These are phyloP conservation scores for Russula olivacea DNA, from an alignment of 768 basidiomycete species.

Conservation along the genomic window DNA sequence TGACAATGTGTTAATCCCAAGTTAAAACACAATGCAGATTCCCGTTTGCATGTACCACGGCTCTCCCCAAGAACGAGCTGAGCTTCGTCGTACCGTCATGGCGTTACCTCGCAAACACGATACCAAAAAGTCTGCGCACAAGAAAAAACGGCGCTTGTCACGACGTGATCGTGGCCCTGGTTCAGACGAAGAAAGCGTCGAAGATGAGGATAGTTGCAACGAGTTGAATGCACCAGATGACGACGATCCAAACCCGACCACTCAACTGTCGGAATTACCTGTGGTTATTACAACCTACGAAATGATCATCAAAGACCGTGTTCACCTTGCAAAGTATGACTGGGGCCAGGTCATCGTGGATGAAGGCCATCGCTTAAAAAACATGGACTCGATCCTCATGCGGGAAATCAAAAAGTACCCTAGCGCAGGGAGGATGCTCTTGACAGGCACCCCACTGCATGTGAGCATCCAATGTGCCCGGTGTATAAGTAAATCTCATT, in stretches of 20 bases:
- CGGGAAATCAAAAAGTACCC: constrained; percentile 83
- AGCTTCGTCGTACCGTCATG: constrained; percentile 44
- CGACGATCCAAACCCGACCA: constrained; percentile 28
- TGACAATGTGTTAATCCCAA: not conserved
- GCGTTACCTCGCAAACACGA: not conserved
- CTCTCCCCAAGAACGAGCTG: constrained; percentile 69
- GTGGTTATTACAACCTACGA: constrained; percentile 91
- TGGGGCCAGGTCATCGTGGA: constrained; percentile 96
- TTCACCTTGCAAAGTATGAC: constrained; percentile 55
- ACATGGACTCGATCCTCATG: constrained; percentile 86
- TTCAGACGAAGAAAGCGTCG: constrained; percentile 13
- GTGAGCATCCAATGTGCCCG: constrained; percentile 39
- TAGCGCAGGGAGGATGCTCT: constrained; percentile 81
- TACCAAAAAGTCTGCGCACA: not conserved
- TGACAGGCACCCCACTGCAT: constrained; percentile 95
- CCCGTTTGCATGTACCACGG: constrained; percentile 92
- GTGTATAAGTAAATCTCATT: constrained; percentile 5
- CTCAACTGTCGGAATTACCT: constrained; percentile 50
- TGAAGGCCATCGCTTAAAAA: constrained; percentile 94
- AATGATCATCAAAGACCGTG: constrained; percentile 80
- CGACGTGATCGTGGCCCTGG: not conserved
- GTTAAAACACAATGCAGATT: constrained; percentile 42
- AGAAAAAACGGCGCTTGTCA: constrained; percentile 2
- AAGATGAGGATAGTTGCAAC: not conserved
- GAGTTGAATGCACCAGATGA: constrained; percentile 1